Percentiles rank a stretch among this genome's conserved stretches.
Conservation (phyloP, 2,329 filamentous ascomycete genomes). For the Lasiodiplodia theobromae region DNA sequence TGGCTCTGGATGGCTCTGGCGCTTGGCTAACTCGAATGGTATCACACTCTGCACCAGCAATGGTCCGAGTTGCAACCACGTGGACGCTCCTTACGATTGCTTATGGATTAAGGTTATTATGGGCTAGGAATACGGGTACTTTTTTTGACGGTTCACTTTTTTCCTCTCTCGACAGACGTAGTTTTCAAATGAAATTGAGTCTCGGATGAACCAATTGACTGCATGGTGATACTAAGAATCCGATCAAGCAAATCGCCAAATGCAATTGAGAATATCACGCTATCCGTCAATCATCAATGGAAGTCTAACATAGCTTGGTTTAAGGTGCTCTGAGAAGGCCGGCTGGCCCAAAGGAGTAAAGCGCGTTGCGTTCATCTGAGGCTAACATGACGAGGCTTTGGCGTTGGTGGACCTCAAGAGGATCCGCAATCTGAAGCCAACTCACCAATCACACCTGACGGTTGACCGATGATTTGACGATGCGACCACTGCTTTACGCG, state of each 20-base stretch:
- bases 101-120: constrained; percentile 4
- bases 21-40: constrained; percentile 24
- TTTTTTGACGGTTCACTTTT: constrained; percentile 5
- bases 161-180: constrained; percentile 15
- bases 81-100: constrained; percentile 19
- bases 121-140: constrained; percentile 11
- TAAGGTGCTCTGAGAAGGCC: neutral
- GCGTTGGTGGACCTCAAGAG: constrained; percentile 7
- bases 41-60: constrained; percentile 12
- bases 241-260: neutral
- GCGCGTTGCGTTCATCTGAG: neutral
- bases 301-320: neutral
- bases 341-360: constrained; percentile 3
- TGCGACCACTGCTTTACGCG: neutral
- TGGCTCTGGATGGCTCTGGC: constrained; percentile 27
- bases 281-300: neutral
- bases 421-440: neutral
- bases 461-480: neutral
- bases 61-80: neutral
- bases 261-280: neutral
- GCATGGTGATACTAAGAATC: neutral
- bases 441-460: constrained; percentile 12
- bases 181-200: constrained; percentile 22
- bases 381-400: constrained; percentile 7
- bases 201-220: neutral